Evolutionary conservation across 495 filamentous ascomycete genomes (phyloP).

Genomic region (Xylaria intraflava): DNA sequence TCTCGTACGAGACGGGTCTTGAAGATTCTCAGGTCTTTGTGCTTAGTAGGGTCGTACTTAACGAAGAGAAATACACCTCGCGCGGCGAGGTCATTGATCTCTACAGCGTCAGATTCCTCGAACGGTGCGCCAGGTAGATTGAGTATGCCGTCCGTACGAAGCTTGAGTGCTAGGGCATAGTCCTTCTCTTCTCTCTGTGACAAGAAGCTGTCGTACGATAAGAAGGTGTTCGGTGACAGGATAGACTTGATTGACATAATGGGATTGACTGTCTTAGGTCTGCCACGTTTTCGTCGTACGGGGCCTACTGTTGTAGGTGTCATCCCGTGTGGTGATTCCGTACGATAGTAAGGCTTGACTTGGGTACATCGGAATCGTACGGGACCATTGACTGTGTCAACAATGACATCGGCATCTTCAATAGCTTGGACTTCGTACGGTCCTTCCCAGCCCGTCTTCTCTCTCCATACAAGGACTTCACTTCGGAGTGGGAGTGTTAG

Average conservation of each 20-base stretch:
- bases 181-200: neutral
- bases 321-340: too few species aligned
- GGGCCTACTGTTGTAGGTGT: too few species aligned
- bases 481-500: conserved; percentile 6
- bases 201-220: neutral
- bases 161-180: neutral
- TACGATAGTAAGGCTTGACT: neutral
- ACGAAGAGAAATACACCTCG: neutral
- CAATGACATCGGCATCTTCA: neutral
- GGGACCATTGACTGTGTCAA: neutral
- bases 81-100: neutral
- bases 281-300: too few species aligned
- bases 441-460: conserved; percentile 11
- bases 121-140: neutral
- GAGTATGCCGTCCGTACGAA: neutral
- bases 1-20: neutral
- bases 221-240: neutral
- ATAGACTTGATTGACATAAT: too few species aligned
- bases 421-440: conserved; percentile 10
- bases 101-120: neutral
- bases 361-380: neutral
- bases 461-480: conserved; percentile 12
- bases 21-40: neutral
- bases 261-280: too few species aligned
- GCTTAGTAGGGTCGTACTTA: neutral